Evolutionary conservation across 1,284 basidiomycete genomes (phyloP).

Genomic region (Laetiporus sulphureus): DNA sequence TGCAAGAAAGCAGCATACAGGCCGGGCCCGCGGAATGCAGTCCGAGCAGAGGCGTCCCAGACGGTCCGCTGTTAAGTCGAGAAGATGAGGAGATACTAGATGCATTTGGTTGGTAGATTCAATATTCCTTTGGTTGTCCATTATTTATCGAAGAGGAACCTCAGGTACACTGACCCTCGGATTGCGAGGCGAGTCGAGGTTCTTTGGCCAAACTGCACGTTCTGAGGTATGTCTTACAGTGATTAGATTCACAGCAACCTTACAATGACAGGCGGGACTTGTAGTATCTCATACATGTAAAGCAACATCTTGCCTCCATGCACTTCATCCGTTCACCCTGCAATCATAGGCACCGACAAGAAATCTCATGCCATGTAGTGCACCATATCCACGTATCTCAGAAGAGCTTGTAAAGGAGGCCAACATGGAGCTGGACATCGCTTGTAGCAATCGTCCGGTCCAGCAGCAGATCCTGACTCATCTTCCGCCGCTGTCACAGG

Average conservation of each 20-base stretch:
- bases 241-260: background rate
- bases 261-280: conserved; percentile 4
- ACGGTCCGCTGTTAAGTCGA: conserved; percentile 9
- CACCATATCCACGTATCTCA: conserved; percentile 17
- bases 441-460: conserved; percentile 26
- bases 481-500: conserved; percentile 47
- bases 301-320: background rate
- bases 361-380: background rate
- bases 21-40: conserved; percentile 9
- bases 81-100: conserved; percentile 47
- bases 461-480: conserved; percentile 33
- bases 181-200: conserved; percentile 44
- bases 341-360: conserved; percentile 16
- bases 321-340: background rate
- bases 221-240: conserved; percentile 41
- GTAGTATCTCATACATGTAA: conserved; percentile 48
- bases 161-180: conserved; percentile 56
- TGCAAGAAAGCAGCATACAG: conserved; percentile 23
- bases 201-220: conserved; percentile 56
- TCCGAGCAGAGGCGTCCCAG: conserved; percentile 4
- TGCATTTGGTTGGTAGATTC: conserved; percentile 46
- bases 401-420: conserved; percentile 20
- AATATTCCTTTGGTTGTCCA: background rate
- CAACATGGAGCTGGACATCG: conserved; percentile 25
- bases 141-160: background rate